Percentiles rank a stretch among this genome's conserved stretches.
These are phyloP conservation scores for Exophiala aquamarina DNA, from an alignment of 2,329 filamentous ascomycete species.

Conservation along the genomic window DNA sequence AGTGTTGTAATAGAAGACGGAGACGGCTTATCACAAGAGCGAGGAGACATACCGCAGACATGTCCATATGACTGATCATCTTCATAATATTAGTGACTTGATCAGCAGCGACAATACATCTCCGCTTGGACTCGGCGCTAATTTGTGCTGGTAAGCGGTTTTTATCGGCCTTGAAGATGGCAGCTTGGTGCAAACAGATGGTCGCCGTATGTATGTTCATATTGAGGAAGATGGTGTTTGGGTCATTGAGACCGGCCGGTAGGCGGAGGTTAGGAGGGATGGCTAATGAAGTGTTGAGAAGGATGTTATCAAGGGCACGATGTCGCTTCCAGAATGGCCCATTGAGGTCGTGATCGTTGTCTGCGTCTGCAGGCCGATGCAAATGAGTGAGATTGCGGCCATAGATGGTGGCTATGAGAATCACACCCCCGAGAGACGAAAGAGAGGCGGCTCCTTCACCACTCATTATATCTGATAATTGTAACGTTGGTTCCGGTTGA, in stretches of 20 bases:
- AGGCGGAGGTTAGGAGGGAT: constrained; percentile 80
- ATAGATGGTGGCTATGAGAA: constrained; percentile 84
- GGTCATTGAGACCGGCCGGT: constrained; percentile 70
- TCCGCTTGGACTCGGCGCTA: constrained; percentile 83
- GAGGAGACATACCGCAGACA: constrained; percentile 66
- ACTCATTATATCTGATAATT: constrained; percentile 60
- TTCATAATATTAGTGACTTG: constrained; percentile 95
- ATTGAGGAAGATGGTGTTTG: constrained; percentile 89
- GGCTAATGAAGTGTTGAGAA: constrained; percentile 81
- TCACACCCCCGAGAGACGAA: constrained; percentile 75
- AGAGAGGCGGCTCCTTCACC: constrained; percentile 72
- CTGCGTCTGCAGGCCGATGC: constrained; percentile 78
- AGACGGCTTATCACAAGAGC: too few relatives aligned
- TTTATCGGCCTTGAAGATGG: constrained; percentile 95
- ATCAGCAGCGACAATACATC: constrained; percentile 89
- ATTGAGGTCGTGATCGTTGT: constrained; percentile 82
- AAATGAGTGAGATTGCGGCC: constrained; percentile 89
- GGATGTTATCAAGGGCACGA: constrained; percentile 80
- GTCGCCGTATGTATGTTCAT: constrained; percentile 97
- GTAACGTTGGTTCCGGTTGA: constrained; percentile 68
- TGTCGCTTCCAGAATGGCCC: constrained; percentile 96
- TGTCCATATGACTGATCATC: constrained; percentile 86
- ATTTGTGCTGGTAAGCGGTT: constrained; percentile 75
- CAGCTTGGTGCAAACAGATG: constrained; percentile 96
- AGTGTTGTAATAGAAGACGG: too few relatives aligned